phyloP scores from a whole-genome alignment of 2,329 filamentous ascomycete genomes.

The Tolypocladium ovalisporum region DNA sequence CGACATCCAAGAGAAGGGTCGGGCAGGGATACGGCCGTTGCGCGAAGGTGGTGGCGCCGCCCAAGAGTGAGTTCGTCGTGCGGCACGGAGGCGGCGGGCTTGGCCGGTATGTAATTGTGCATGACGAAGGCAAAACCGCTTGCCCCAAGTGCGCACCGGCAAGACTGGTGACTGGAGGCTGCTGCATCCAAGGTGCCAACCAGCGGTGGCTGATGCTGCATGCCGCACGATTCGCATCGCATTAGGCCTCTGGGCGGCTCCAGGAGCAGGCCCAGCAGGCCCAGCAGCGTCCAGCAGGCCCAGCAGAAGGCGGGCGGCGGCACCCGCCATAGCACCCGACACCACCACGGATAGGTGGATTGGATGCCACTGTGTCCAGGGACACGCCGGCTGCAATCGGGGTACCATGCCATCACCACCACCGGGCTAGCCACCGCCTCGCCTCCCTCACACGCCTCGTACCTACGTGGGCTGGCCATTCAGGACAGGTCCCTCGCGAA shows the following conservation, averaged over 20 bases:
- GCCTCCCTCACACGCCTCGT: background rate
- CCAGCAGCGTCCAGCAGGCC: background rate
- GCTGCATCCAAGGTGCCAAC: background rate
- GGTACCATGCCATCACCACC: background rate
- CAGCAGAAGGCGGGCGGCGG: background rate
- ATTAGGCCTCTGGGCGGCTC: background rate
- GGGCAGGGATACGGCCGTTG: background rate
- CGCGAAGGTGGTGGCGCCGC: background rate
- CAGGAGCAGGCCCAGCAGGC: background rate
- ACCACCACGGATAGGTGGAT: background rate
- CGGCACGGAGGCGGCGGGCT: background rate
- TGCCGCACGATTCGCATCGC: background rate
- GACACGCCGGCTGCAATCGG: background rate
- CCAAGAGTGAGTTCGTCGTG: background rate
- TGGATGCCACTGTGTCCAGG: background rate
- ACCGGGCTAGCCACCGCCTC: too few relatives aligned
- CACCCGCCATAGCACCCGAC: background rate
- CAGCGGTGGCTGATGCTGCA: background rate
- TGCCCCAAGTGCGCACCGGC: background rate
- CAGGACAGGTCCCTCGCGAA: background rate
- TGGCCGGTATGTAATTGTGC: background rate
- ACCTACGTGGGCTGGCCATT: background rate
- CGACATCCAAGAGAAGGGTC: background rate
- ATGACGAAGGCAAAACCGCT: too few relatives aligned
- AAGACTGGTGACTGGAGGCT: background rate